Conservation (phyloP, 2,329 filamentous ascomycete species). For the Pseudocercospora fijiensis region DNA sequence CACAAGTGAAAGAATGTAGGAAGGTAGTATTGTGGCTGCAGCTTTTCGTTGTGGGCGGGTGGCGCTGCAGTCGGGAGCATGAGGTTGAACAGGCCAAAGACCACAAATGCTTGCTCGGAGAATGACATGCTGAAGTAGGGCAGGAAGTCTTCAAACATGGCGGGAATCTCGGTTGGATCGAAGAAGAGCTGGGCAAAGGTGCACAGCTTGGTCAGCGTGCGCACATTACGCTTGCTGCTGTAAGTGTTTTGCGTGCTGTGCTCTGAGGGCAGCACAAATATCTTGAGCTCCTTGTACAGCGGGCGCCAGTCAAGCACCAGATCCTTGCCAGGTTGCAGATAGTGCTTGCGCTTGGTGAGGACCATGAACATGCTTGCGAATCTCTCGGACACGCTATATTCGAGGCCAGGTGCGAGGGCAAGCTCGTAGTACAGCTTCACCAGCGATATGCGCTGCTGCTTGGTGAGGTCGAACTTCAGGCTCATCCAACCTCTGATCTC, state of each 20-base stretch:
- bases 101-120: conserved; percentile 86
- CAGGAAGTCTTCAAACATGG: conserved; percentile 58
- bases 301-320: conserved; percentile 91
- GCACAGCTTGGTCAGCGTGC: conserved; percentile 82
- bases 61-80: conserved; percentile 81
- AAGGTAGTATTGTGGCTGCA: conserved; percentile 85
- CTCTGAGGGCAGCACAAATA: conserved; percentile 83
- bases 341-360: conserved; percentile 96
- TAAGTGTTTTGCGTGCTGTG: conserved; percentile 61
- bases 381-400: conserved; percentile 76
- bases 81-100: conserved; percentile 82
- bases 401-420: conserved; percentile 82
- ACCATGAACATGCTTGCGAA: conserved; percentile 97
- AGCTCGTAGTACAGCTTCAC: conserved; percentile 94
- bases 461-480: conserved; percentile 94
- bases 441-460: conserved; percentile 76
- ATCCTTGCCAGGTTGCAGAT: conserved; percentile 85
- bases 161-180: conserved; percentile 79
- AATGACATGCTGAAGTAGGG: conserved; percentile 86
- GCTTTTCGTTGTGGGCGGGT: conserved; percentile 66
- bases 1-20: conserved; percentile 96
- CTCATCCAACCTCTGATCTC: conserved; percentile 94
- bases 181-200: conserved; percentile 90
- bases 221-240: conserved; percentile 61
- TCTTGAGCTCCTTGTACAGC: conserved; percentile 88